phyloP scores from a whole-genome alignment of 2,329 filamentous ascomycete species.

The Fusarium phyllophilum region DNA sequence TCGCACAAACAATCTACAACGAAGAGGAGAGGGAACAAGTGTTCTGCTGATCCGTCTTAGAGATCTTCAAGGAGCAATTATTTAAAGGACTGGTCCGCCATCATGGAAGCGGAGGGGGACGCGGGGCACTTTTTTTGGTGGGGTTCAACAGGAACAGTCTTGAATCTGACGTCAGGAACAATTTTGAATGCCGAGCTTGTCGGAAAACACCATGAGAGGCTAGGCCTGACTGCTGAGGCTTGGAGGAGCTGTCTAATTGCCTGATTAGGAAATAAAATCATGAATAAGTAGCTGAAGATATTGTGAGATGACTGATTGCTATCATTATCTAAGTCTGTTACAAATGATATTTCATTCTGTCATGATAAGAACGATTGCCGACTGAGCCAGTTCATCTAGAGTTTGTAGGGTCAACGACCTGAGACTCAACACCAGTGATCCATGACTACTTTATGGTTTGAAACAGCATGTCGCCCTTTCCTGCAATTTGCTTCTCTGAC shows the following conservation, averaged over 20 bases:
- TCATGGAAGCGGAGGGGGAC: constrained; percentile 46
- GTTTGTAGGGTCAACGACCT: background rate
- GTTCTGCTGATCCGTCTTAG: constrained; percentile 9
- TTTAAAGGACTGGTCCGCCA: constrained; percentile 1
- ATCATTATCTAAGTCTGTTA: background rate
- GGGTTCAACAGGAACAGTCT: constrained; percentile 23
- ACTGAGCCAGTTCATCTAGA: background rate
- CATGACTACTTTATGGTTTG: background rate
- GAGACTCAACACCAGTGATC: background rate
- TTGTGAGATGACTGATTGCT: background rate
- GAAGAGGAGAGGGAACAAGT: background rate
- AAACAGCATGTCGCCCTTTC: background rate
- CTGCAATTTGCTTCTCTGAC: background rate
- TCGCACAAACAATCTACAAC: background rate
- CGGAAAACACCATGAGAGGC: constrained; percentile 17
- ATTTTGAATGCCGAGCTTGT: constrained; percentile 9
- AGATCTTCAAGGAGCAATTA: constrained; percentile 21
- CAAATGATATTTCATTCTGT: background rate
- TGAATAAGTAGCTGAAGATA: background rate
- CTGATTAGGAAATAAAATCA: background rate
- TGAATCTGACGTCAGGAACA: constrained; percentile 43
- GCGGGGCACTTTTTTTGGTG: constrained; percentile 42
- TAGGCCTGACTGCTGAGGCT: background rate
- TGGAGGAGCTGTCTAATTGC: background rate
- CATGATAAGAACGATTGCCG: background rate